Conservation (phyloP, 768 basidiomycete species). For the Russula brevipes region DNA sequence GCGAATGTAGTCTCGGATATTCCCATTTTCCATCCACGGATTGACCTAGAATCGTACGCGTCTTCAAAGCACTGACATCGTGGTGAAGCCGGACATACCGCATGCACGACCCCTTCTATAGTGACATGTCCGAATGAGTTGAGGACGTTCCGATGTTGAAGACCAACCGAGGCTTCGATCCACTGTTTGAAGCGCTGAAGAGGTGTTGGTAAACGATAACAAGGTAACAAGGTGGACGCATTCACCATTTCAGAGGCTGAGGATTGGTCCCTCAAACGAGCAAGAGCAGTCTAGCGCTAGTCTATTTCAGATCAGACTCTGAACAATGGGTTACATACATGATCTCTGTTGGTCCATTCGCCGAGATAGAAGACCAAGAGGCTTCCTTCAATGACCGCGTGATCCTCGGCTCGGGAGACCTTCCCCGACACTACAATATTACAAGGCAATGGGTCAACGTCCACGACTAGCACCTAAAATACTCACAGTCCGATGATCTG, state of each 20-base stretch:
- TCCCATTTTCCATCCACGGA: constrained; percentile 44
- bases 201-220: not conserved
- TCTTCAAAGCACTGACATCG: not conserved
- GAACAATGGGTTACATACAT: constrained; percentile 30
- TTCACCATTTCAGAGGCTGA: constrained; percentile 12
- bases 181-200: constrained; percentile 41
- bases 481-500: constrained; percentile 7
- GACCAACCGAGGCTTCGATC: constrained; percentile 39
- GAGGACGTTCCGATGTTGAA: constrained; percentile 40
- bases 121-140: constrained; percentile 37
- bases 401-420: constrained; percentile 33
- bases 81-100: constrained; percentile 3
- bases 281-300: constrained; percentile 10
- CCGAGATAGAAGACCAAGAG: constrained; percentile 41
- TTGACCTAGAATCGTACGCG: constrained; percentile 34
- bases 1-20: constrained; percentile 35
- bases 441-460: not conserved
- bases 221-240: not conserved
- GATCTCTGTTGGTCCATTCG: constrained; percentile 40
- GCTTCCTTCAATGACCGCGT: constrained; percentile 34
- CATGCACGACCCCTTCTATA: constrained; percentile 28
- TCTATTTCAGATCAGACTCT: not conserved
- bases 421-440: constrained; percentile 26
- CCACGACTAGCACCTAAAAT: not conserved
- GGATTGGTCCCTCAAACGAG: constrained; percentile 11